Conservation (phyloP, 2,329 filamentous ascomycete genomes). For the Trichoderma koningii region DNA sequence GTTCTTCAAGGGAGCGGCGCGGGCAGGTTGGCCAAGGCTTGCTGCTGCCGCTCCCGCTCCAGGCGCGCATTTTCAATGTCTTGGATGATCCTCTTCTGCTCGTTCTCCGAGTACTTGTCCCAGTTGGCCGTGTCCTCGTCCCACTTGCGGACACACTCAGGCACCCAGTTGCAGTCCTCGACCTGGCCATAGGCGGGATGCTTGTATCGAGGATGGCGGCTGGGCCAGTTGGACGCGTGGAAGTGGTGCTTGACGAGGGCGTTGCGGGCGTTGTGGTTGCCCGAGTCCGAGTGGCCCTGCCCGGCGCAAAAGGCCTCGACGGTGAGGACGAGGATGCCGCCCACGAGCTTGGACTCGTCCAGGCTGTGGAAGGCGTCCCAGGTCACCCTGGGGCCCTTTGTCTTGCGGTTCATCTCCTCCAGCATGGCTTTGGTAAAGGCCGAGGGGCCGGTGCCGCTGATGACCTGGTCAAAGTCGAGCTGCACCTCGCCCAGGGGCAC, state of each 20-base stretch:
- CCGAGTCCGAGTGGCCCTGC: constrained; percentile 72
- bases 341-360: constrained; percentile 65
- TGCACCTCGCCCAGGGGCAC: constrained; percentile 61
- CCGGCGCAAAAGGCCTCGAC: constrained; percentile 73
- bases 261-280: constrained; percentile 65
- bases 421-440: constrained; percentile 69
- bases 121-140: constrained; percentile 65
- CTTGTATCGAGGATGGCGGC: constrained; percentile 63
- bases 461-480: constrained; percentile 71
- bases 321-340: constrained; percentile 65
- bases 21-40: constrained; percentile 11
- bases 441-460: constrained; percentile 71
- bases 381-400: constrained; percentile 46
- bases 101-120: constrained; percentile 58
- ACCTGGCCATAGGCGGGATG: constrained; percentile 72
- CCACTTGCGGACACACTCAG: constrained; percentile 65
- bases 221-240: constrained; percentile 72
- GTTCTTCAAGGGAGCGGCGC: neutral
- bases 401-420: constrained; percentile 59
- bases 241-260: constrained; percentile 75
- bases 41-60: constrained; percentile 16
- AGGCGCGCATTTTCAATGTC: constrained; percentile 30
- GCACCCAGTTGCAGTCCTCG: constrained; percentile 70
- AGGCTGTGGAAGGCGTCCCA: constrained; percentile 69
- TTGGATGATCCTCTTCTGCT: constrained; percentile 55